These are phyloP conservation scores for Pyrrhoderma lamaoense DNA, from an alignment of 1,284 basidiomycete species.

Conservation along the genomic window DNA sequence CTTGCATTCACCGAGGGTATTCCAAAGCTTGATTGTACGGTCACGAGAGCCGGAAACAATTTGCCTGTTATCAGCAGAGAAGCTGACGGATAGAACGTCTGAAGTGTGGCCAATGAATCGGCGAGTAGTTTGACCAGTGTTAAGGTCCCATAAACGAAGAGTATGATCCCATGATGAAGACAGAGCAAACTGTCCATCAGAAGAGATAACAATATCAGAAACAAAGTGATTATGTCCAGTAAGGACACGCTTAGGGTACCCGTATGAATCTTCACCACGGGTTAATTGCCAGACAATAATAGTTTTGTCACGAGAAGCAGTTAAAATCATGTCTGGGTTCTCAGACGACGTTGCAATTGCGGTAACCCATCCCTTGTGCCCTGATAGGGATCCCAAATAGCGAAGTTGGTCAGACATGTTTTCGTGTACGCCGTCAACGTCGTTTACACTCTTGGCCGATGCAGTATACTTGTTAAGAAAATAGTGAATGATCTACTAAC, in stretches of 20 bases:
- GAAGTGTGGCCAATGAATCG: conserved; percentile 98
- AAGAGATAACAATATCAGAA: conserved; percentile 97
- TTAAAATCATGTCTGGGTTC: conserved; percentile 96
- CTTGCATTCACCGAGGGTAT: conserved; percentile 99
- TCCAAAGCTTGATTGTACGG: conserved; percentile 99
- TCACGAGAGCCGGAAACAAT: conserved; percentile 99
- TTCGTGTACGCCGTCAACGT: background rate
- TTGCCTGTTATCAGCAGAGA: conserved; percentile 96
- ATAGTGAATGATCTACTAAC: too few relatives aligned
- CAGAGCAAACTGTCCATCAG: conserved; percentile 98
- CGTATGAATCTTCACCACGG: conserved; percentile 82
- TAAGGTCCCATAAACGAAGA: conserved; percentile 97
- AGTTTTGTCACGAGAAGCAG: conserved; percentile 98
- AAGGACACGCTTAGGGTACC: conserved; percentile 95
- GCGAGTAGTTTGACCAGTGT: conserved; percentile 89
- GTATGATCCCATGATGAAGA: conserved; percentile 99
- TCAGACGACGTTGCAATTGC: conserved; percentile 95
- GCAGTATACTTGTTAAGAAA: too few relatives aligned
- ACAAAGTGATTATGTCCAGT: conserved; percentile 99
- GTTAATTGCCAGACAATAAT: conserved; percentile 99
- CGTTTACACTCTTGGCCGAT: too few relatives aligned
- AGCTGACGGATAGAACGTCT: conserved; percentile 96
- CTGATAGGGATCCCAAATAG: conserved; percentile 88
- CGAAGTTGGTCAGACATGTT: conserved; percentile 82
- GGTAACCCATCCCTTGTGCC: conserved; percentile 96